Evolutionary conservation across 352 stramenopile genomes (phyloP).

Genomic region (Bremia lactucae): DNA sequence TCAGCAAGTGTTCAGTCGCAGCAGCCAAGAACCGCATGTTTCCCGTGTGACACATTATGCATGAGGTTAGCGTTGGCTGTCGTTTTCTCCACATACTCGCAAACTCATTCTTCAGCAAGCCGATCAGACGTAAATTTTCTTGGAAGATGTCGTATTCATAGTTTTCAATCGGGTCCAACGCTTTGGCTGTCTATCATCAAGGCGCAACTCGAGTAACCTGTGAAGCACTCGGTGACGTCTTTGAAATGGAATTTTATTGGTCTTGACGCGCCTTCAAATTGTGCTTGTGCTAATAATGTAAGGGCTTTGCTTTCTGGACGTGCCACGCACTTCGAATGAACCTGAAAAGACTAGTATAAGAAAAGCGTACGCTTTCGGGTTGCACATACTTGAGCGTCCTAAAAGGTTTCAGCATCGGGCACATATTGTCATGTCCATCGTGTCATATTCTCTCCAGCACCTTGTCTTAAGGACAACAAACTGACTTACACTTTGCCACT

Average conservation of each 20-base stretch:
- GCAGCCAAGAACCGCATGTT: slow-evolving; percentile 85
- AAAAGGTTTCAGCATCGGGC: slow-evolving; percentile 87
- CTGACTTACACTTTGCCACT: neutral
- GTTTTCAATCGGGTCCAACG: slow-evolving; percentile 90
- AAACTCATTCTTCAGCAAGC: slow-evolving; percentile 88
- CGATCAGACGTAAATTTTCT: slow-evolving; percentile 89
- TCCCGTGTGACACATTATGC: slow-evolving; percentile 86
- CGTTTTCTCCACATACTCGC: slow-evolving; percentile 89
- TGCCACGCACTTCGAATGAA: slow-evolving; percentile 89
- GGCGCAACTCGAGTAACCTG: slow-evolving; percentile 85
- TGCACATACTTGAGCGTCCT: too few relatives aligned
- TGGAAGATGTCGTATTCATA: slow-evolving; percentile 96
- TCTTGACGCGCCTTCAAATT: slow-evolving; percentile 88
- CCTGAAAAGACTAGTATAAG: neutral
- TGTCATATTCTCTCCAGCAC: slow-evolving; percentile 74
- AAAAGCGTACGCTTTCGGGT: slow-evolving; percentile 68
- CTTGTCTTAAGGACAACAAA: neutral
- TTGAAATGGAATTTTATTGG: slow-evolving; percentile 70
- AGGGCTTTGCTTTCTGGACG: slow-evolving; percentile 91
- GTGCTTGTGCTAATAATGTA: slow-evolving; percentile 93
- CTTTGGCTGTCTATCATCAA: slow-evolving; percentile 90
- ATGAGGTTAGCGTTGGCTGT: slow-evolving; percentile 87
- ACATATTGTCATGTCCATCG: slow-evolving; percentile 91
- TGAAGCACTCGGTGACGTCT: slow-evolving; percentile 55
- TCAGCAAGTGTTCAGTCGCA: slow-evolving; percentile 72